Conservation (phyloP, 305 asterid genomes). For the Caryopteris hybrid region DNA sequence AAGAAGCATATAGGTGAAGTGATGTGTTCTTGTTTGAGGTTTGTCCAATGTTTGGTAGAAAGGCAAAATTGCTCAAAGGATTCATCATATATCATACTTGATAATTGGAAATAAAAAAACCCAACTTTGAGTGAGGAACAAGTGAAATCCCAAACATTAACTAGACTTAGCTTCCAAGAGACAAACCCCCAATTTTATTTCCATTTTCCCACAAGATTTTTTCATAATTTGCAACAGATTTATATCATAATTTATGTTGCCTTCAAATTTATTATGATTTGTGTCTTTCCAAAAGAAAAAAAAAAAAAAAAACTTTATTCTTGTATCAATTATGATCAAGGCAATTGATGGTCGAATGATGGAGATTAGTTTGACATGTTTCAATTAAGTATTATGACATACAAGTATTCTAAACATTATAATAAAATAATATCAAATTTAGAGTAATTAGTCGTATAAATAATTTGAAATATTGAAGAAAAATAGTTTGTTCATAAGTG, state of each 20-base stretch:
- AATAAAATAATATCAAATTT: background rate
- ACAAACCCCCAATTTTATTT: slow-evolving; percentile 4
- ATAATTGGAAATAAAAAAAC: slow-evolving; percentile 10
- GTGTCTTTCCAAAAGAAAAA: background rate
- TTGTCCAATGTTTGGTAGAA: slow-evolving; percentile 34
- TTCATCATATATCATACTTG: slow-evolving; percentile 6
- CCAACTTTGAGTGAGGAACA: slow-evolving; percentile 53
- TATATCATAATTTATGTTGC: background rate
- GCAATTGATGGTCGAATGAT: slow-evolving; percentile 7
- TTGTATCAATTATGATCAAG: background rate
- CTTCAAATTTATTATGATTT: background rate
- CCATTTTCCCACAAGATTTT: slow-evolving; percentile 8
- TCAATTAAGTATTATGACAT: background rate
- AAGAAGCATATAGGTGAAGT: slow-evolving; percentile 12
- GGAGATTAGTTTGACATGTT: background rate
- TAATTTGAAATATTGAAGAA: too few relatives aligned
- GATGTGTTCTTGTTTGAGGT: slow-evolving; percentile 3
- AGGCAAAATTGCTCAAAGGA: slow-evolving; percentile 4
- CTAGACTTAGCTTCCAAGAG: slow-evolving; percentile 54
- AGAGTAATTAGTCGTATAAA: background rate
- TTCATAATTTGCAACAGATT: background rate
- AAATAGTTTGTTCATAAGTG: too few relatives aligned
- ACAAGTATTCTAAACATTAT: background rate
- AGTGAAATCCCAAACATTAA: slow-evolving; percentile 33
- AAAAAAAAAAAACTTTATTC: background rate